Conservation (phyloP, 208 protist species). For the Naegleria lovaniensis region DNA sequence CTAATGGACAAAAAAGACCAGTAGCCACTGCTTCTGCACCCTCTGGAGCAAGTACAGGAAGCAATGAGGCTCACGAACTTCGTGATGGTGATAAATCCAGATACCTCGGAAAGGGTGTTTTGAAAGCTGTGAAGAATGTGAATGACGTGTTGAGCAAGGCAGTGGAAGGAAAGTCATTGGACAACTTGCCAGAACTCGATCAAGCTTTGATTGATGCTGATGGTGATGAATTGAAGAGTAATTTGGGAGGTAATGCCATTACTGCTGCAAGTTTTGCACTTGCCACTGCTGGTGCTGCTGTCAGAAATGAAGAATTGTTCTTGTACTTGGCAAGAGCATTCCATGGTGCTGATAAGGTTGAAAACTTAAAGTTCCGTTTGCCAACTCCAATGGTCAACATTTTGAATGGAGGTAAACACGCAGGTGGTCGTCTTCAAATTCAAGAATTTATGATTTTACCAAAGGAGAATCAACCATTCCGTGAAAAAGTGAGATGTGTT, state of each 20-base stretch:
- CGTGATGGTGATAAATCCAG: conserved; percentile 80
- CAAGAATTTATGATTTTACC: conserved; percentile 99
- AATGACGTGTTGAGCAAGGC: conserved; percentile 82
- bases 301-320: conserved; percentile 82
- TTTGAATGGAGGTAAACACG: conserved; percentile 98
- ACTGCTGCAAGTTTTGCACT: conserved; percentile 95
- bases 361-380: conserved; percentile 34
- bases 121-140: conserved; percentile 91
- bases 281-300: conserved; percentile 85
- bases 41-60: conserved; percentile 97
- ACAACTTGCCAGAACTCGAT: conserved; percentile 82
- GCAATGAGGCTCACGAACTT: conserved; percentile 93
- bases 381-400: conserved; percentile 97
- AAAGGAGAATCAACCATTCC: conserved; percentile 82
- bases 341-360: conserved; percentile 58
- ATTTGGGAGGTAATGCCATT: conserved; percentile 96
- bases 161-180: conserved; percentile 81
- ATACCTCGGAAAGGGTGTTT: conserved; percentile 93
- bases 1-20: background rate
- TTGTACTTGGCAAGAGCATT: conserved; percentile 84
- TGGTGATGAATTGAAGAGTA: conserved; percentile 91
- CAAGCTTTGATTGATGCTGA: conserved; percentile 87
- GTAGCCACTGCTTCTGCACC: conserved; percentile 83
- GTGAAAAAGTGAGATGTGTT: conserved; percentile 88
- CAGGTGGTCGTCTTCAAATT: conserved; percentile 75